Conservation (phyloP, 2,329 filamentous ascomycete genomes). For the Pseudocercospora musae region DNA sequence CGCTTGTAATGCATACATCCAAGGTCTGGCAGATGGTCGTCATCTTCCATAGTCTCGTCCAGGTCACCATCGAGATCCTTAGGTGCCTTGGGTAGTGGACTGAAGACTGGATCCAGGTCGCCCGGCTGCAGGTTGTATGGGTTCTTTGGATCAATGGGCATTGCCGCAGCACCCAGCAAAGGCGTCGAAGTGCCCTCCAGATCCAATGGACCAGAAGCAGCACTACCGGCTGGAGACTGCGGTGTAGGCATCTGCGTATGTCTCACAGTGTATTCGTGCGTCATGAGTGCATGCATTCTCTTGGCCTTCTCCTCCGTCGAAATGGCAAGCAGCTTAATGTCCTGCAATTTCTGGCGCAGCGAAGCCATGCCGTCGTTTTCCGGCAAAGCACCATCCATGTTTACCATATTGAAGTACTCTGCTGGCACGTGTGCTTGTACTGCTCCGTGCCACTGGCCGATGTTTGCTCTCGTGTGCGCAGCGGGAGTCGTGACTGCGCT, state of each 20-base stretch:
- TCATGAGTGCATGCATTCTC: slow-evolving; percentile 50
- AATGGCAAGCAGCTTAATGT: slow-evolving; percentile 44
- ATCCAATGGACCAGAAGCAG: slow-evolving; percentile 8
- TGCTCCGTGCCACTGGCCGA: neutral
- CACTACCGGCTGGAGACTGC: slow-evolving; percentile 5
- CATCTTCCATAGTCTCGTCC: slow-evolving; percentile 35
- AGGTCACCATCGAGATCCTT: slow-evolving; percentile 39
- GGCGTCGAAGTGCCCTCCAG: slow-evolving; percentile 11
- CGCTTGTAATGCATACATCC: slow-evolving; percentile 92
- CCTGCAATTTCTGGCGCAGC: slow-evolving; percentile 47
- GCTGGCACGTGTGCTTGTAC: neutral
- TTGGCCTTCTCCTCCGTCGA: slow-evolving; percentile 50
- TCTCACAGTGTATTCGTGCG: slow-evolving; percentile 41
- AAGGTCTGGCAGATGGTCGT: slow-evolving; percentile 47
- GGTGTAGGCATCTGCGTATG: slow-evolving; percentile 7
- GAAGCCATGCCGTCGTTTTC: slow-evolving; percentile 51
- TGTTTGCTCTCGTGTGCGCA: slow-evolving; percentile 6
- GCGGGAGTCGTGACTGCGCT: slow-evolving; percentile 5
- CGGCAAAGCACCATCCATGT: slow-evolving; percentile 37
- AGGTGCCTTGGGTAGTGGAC: slow-evolving; percentile 28
- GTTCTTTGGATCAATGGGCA: slow-evolving; percentile 34
- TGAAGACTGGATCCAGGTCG: slow-evolving; percentile 36
- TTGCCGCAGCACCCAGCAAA: slow-evolving; percentile 14
- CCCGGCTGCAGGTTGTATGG: slow-evolving; percentile 35
- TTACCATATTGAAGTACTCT: slow-evolving; percentile 4